Evolutionary conservation across 1,139 yeast species (phyloP).

Genomic region (Magnusiomyces ingens): DNA sequence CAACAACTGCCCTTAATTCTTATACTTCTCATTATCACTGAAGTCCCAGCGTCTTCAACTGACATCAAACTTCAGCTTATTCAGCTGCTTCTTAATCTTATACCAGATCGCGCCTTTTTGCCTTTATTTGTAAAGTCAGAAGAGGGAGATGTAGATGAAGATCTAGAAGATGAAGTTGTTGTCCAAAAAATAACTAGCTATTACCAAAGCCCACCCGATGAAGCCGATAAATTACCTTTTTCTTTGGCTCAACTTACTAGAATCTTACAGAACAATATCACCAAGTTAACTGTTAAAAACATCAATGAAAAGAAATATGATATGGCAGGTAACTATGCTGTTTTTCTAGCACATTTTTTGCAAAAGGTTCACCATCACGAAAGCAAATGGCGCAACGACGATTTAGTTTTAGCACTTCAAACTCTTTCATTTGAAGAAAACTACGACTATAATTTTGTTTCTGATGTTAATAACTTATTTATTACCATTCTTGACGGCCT

Average conservation of each 20-base stretch:
- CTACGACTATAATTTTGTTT: conserved; percentile 28
- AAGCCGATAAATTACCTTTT: conserved; percentile 37
- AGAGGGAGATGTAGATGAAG: conserved; percentile 26
- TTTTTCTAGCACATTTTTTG: conserved; percentile 40
- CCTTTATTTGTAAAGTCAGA: conserved; percentile 36
- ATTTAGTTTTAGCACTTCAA: conserved; percentile 31
- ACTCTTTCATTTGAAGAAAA: conserved; percentile 15
- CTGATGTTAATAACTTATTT: conserved; percentile 45
- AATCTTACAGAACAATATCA: conserved; percentile 36
- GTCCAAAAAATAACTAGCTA: conserved; percentile 29
- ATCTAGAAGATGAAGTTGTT: conserved; percentile 23
- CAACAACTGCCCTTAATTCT: conserved; percentile 69
- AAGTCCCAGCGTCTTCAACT: conserved; percentile 11
- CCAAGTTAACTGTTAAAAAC: conserved; percentile 34
- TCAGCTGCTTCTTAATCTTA: conserved; percentile 38
- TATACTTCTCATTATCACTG: conserved; percentile 37
- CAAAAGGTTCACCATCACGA: conserved; percentile 43
- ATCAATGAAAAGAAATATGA: conserved; percentile 19
- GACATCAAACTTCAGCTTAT: conserved; percentile 36
- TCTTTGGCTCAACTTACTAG: conserved; percentile 41
- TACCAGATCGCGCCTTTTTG: conserved; percentile 54
- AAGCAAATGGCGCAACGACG: conserved; percentile 28
- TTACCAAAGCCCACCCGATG: conserved; percentile 30
- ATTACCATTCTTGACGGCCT: conserved; percentile 32
- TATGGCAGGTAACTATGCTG: conserved; percentile 32